Evolutionary conservation across 495 filamentous ascomycete genomes (phyloP).

Genomic region (Penicillium maclennaniae): DNA sequence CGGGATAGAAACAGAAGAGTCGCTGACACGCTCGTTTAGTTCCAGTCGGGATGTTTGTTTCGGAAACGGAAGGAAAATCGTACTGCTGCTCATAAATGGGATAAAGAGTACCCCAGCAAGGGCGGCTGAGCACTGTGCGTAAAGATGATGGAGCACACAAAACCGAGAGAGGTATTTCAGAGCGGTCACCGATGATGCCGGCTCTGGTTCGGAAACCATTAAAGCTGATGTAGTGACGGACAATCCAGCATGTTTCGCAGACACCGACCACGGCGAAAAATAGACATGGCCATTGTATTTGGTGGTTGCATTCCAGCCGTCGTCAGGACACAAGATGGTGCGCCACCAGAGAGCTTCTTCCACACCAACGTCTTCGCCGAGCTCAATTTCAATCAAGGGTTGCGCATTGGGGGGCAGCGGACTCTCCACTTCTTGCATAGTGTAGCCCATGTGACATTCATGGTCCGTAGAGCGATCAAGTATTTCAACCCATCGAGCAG

Average conservation of each 20-base stretch:
- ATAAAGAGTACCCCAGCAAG: slow-evolving; percentile 27
- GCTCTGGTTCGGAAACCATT: not conserved
- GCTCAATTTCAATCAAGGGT: slow-evolving; percentile 15
- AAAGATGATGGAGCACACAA: slow-evolving; percentile 20
- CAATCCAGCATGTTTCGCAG: slow-evolving; percentile 3
- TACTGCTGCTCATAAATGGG: slow-evolving; percentile 14
- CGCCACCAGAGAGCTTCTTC: slow-evolving; percentile 22
- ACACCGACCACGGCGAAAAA: slow-evolving; percentile 27
- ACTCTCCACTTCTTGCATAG: not conserved
- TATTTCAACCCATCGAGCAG: slow-evolving; percentile 25
- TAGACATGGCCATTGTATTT: slow-evolving; percentile 20
- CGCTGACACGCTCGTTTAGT: not conserved
- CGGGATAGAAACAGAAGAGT: slow-evolving; percentile 7
- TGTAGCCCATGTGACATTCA: slow-evolving; percentile 16
- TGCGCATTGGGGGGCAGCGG: slow-evolving; percentile 1
- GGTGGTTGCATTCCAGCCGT: slow-evolving; percentile 19
- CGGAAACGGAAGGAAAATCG: slow-evolving; percentile 18
- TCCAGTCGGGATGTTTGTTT: slow-evolving; percentile 3
- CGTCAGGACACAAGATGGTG: slow-evolving; percentile 14
- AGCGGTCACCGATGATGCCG: slow-evolving; percentile 17
- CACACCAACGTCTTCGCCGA: slow-evolving; percentile 13
- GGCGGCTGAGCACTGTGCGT: slow-evolving; percentile 27
- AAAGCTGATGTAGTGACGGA: not conserved
- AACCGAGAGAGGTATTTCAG: slow-evolving; percentile 28
- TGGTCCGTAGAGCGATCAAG: slow-evolving; percentile 19